Base-by-base conservation (phyloP, 495 filamentous ascomycete species). In the Lophium mytilinum region DNA sequence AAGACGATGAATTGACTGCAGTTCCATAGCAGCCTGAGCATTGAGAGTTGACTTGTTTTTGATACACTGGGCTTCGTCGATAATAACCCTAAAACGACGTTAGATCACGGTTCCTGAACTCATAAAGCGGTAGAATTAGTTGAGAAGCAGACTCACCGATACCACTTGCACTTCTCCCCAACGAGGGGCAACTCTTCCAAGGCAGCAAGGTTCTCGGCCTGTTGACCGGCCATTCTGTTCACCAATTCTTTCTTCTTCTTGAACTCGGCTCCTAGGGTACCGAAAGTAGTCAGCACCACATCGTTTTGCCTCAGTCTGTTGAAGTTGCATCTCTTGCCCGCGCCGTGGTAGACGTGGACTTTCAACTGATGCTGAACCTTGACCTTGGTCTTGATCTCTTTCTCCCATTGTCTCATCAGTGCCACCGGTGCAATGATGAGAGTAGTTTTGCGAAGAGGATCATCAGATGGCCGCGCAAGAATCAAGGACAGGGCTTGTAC, bases 21-120 rank as follows among this genome's bases (percentile, higher is more conserved):
- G 75, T 7, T 72, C 63, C 63, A 72, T 80, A 24, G 80, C 83
- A 7, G 81, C 92, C 51, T 74, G 72, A 0, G 87, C 80, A 12
- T 78, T 71, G 56, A 86, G 82, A 1, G 90, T 87, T 24, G 71
- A 75, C 56, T 80, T 83, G 63, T 96, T 96, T 73, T 96, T 96
- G 76, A 96, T 90, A 64, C 81, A 89, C 60, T 98, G 93, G 1
- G 93, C 91, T 72, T 98, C 93, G 61, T 96, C 90, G 24, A 96
- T 78, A 55, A 98, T 87, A 51, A 96, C 77, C 34, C 45, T 48
- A 24, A 9, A 14, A 24, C 2, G 17, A 10, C 24, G 14, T 48
- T 1, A 19, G 21, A 24, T 19, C 37, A 17, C 30, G 7, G 33
- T 30, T 30, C 24, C n/a, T n/a, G n/a, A n/a, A n/a, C n/a, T n/a